Evolutionary conservation across 192 early-diverging fungal species (phyloP), one percentile per base, ranked within the genome.

Genomic region (Cetraspora pellucida): DNA sequence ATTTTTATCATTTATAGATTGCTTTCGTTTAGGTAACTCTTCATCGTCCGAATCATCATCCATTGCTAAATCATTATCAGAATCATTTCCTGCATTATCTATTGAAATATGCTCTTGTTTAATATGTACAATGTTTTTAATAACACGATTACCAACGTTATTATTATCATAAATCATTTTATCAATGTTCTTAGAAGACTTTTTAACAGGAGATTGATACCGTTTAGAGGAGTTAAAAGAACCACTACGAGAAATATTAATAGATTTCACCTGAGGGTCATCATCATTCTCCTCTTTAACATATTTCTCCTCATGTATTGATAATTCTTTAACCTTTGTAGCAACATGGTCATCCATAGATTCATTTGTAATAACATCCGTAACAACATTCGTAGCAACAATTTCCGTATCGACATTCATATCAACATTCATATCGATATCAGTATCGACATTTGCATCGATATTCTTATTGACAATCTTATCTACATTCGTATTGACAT

Each of bases 11-110:
- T 2, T 43, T 30, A 46, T 21, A 45, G 72, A 37, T 47, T 21
- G 23, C 46, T 63, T 74, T 21, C 9, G 19, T 46, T 59, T 46
- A 19, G n/a, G 9, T 23, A 19, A 61, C 10, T 25, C 44, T 11
- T 76, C 74, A 31, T 54, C 74, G 19, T 76, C 60, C 23, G 74
- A 65, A 27, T 27, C 59, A 66, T 76, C 74, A 76, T 76, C 74
- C 74, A 76, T 76, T 31, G 74, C 66, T 14, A 47, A 23, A 68
- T 68, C 45, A 16, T 21, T 68, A 68, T 68, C 45, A 25, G 66
- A 45, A 68, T 68, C 45, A 68, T 21, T 49, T 23, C 11, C 45
- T 9, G 23, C 9, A 13, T 21, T 8, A 21, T 23, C 2, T 25
- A 16, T 25, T 16, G 21, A 23, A 14, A 6, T 4, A 21, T 6